These are phyloP conservation scores for Erysiphe pulchra DNA, from an alignment of 2,329 filamentous ascomycete species.

Conservation along the genomic window DNA sequence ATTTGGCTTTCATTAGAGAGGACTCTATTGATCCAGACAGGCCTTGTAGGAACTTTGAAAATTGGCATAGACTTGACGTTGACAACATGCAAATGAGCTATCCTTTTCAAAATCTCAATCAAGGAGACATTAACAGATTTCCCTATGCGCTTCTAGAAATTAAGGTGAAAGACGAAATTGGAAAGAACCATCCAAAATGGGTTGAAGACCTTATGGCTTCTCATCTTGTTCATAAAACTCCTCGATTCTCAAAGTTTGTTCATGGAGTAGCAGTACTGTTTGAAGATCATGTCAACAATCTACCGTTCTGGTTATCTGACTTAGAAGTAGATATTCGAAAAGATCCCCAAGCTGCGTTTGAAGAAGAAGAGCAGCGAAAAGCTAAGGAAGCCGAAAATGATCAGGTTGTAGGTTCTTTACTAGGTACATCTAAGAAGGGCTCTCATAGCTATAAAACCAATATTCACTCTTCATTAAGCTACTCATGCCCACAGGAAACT, in stretches of 20 bases:
- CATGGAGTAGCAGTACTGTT: conserved; percentile 82
- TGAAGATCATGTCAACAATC: conserved; percentile 83
- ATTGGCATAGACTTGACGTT: conserved; percentile 84
- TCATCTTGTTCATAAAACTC: conserved; percentile 71
- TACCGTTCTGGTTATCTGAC: conserved; percentile 88
- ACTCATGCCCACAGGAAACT: conserved; percentile 34
- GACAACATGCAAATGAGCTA: conserved; percentile 62
- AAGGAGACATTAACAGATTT: conserved; percentile 76
- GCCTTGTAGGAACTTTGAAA: conserved; percentile 67
- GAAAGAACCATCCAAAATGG: conserved; percentile 55
- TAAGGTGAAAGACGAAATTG: conserved; percentile 46
- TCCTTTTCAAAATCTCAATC: conserved; percentile 66
- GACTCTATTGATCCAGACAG: conserved; percentile 53
- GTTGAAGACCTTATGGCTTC: conserved; percentile 77
- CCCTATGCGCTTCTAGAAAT: conserved; percentile 82
- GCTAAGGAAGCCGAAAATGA: conserved; percentile 67
- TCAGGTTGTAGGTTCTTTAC: conserved; percentile 66
- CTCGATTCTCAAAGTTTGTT: conserved; percentile 89
- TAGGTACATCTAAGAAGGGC: conserved; percentile 25
- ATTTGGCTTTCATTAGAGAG: conserved; percentile 65
- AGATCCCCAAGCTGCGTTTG: conserved; percentile 73
- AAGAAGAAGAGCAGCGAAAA: conserved; percentile 67
- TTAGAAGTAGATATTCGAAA: conserved; percentile 83
- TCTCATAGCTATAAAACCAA: conserved; percentile 28
- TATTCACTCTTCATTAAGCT: conserved; percentile 39